Base-by-base conservation (phyloP, 1,139 yeast genomes). In the Sugiyamaella pinicola region DNA sequence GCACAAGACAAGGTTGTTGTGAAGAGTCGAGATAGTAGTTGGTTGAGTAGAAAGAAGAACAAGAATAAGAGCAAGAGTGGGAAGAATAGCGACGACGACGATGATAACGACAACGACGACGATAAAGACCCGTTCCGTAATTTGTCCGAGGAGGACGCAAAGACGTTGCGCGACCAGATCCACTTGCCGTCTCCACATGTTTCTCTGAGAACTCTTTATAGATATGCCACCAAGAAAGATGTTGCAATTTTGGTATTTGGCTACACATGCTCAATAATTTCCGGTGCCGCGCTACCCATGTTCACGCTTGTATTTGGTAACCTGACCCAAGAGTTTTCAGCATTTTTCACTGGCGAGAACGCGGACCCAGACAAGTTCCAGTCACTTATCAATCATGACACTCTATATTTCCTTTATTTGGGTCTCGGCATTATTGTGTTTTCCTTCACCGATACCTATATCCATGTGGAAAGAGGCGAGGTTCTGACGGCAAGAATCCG, bases 381-480 rank as follows among this genome's bases (percentile, higher is more conserved):
- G 54, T 55, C 57, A 48, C 49, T 54, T 5, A 66, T 71, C 47
- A 64, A 70, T 59, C 69, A 68, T 52, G 64, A 64, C 51, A 66
- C 74, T 8, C 65, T 72, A 5, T 73, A 67, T 56, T 73, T 71
- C 52, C 62, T 73, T 37, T 73, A 73, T 56, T 64, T 73, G 29
- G 76, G 74, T 24, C 56, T 73, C 13, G 77, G 68, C n/a, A 69
- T 70, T 31, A 61, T 69, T 21, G 69, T 65, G 4, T 62, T 69
- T 17, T 57, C 70, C 2, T 62, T 61, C 40, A 31, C 69, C 12
- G 70, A 69, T 55, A 70, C 76, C 1, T 69, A 55, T 52, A 57
- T 73, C 41, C 69, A 69, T 38, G 73, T 74, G 12, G 69, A 71
- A 49, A 65, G 73, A 12, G 78, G 79, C 35, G 79, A 74, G 58